Evolutionary conservation across 176 grass and related monocot genomes (phyloP).

Genomic region (Areca catechu): DNA sequence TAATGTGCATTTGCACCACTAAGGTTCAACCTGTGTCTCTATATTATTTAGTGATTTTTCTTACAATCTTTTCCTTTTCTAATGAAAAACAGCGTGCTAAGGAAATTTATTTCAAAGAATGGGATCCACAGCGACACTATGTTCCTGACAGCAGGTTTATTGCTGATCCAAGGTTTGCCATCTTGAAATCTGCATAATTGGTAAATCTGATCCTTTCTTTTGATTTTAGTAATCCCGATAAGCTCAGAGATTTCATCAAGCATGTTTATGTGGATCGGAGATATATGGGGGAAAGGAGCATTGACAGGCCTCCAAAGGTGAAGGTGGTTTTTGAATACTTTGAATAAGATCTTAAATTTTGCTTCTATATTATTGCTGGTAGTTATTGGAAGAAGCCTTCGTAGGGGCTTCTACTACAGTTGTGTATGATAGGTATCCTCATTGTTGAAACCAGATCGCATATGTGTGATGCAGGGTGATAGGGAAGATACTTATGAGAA

Average conservation of each 20-base stretch:
- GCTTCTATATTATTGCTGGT: neutral
- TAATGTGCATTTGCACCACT: conserved; percentile 1
- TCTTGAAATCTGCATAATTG: conserved; percentile 14
- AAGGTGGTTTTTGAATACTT: conserved; percentile 33
- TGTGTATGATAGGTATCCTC: neutral
- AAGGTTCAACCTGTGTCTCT: conserved; percentile 3
- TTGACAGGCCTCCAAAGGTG: conserved; percentile 22
- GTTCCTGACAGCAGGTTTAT: conserved; percentile 50
- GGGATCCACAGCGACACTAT: conserved; percentile 40
- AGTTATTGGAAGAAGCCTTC: neutral
- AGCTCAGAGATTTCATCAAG: conserved; percentile 58
- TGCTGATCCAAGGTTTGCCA: conserved; percentile 12
- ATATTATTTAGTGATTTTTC: conserved; percentile 6
- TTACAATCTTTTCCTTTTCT: neutral
- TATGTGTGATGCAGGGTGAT: conserved; percentile 24
- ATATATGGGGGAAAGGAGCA: conserved; percentile 31
- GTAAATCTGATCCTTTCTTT: conserved; percentile 20
- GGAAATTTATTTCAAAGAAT: conserved; percentile 58
- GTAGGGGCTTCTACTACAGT: neutral
- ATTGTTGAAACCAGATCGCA: too few species aligned
- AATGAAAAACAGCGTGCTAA: conserved; percentile 32
- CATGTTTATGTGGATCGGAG: conserved; percentile 47
- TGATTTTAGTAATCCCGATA: conserved; percentile 37
- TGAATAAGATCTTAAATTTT: conserved; percentile 6
- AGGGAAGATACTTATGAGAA: conserved; percentile 27